Evolutionary conservation across 139 green algal species (phyloP).

Genomic region (Auxenochlorella pyrenoidosa): DNA sequence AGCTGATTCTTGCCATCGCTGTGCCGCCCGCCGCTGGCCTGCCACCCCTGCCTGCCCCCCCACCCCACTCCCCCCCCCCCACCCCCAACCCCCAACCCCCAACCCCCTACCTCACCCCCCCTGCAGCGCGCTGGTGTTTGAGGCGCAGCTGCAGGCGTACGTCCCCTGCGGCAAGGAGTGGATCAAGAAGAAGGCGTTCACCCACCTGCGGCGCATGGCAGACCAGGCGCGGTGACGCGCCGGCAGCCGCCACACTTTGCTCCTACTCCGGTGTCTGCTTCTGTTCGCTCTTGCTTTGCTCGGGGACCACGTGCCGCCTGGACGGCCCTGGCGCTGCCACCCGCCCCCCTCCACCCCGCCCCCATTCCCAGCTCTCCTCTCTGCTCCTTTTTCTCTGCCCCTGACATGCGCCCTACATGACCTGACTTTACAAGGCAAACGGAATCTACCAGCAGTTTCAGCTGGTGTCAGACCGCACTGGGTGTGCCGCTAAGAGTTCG

Average conservation of each 20-base stretch:
- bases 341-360: too few relatives aligned
- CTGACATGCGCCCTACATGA: not conserved
- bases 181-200: slow-evolving; percentile 63
- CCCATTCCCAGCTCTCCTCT: not conserved
- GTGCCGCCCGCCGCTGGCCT: not conserved
- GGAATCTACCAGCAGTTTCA: too few relatives aligned
- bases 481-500: too few relatives aligned
- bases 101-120: too few relatives aligned
- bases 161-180: slow-evolving; percentile 61
- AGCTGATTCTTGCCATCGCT: not conserved
- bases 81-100: too few relatives aligned
- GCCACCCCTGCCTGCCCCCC: not conserved
- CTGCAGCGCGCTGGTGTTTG: slow-evolving; percentile 46
- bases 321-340: too few relatives aligned
- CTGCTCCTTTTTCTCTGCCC: not conserved
- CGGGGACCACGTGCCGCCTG: not conserved
- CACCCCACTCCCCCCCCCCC: not conserved
- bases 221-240: slow-evolving; percentile 41
- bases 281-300: not conserved
- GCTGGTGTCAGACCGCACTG: too few relatives aligned
- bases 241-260: not conserved
- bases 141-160: slow-evolving; percentile 51
- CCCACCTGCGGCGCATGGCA: slow-evolving; percentile 53
- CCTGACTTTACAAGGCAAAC: too few relatives aligned
- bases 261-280: not conserved